Percentiles rank a stretch among this genome's conserved stretches.
These are phyloP conservation scores for Cytospora leucostoma DNA, from an alignment of 2,329 filamentous ascomycete species.

Conservation along the genomic window DNA sequence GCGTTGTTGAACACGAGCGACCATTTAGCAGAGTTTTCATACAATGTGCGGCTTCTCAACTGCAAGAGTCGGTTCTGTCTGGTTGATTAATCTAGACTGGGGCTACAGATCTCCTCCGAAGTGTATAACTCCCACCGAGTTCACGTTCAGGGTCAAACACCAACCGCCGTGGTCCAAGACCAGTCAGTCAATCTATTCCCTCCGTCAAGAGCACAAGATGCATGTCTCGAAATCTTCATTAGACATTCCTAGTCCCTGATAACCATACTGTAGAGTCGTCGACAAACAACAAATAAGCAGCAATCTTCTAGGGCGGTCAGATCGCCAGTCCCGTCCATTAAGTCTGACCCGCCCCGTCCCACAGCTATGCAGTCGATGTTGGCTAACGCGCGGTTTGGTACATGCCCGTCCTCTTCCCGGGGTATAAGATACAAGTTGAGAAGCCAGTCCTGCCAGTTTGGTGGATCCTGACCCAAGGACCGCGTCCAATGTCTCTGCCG, in stretches of 20 bases:
- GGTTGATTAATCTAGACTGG: too few species aligned
- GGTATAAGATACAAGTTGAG: neutral
- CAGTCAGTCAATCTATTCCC: neutral
- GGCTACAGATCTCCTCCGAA: too few species aligned
- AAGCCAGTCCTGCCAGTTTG: constrained; percentile 3
- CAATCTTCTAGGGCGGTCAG: neutral
- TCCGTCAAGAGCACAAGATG: neutral
- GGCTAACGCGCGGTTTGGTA: neutral
- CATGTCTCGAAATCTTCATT: neutral
- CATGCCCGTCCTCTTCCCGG: neutral
- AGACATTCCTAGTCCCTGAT: neutral
- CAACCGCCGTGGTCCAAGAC: too few species aligned
- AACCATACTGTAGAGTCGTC: neutral
- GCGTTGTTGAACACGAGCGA: too few species aligned
- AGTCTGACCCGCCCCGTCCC: too few species aligned
- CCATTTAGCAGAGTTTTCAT: too few species aligned
- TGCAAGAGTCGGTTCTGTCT: too few species aligned
- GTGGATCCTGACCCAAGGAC: constrained; percentile 7
- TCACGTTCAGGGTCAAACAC: too few species aligned
- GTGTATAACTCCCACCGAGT: too few species aligned
- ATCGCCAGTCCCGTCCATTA: neutral
- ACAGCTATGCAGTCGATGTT: neutral
- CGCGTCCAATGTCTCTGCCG: neutral
- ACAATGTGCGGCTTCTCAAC: too few species aligned
- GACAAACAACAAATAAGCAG: neutral